Evolutionary conservation across 768 basidiomycete genomes (phyloP), one percentile per base, ranked within the genome.

Genomic region (Suillus weaverae): DNA sequence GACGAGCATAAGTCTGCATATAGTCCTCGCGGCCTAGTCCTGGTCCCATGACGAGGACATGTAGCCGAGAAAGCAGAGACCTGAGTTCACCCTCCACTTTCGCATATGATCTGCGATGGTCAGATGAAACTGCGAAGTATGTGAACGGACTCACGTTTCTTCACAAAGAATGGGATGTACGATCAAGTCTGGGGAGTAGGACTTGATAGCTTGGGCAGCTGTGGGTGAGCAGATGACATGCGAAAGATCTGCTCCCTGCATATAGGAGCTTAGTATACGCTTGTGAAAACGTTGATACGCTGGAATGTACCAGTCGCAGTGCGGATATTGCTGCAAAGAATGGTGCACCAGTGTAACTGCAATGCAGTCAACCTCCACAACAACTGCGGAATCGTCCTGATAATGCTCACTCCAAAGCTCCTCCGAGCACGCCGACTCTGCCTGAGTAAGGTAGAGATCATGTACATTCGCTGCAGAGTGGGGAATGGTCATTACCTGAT

Each of bases 161-260:
- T 90, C 84, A 35, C 83, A 79, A 6, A 99, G 83, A 62, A 99
- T 93, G 2, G 94, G 96, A 72, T 99, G 97, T 0, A 99, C 97
- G 72, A 99, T 99, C 51, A 99, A 79, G 77, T 99, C 96, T 2
- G 95, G 95, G 4, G 94, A 96, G 76, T 98, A 99, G 0, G 92
- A 90, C 79, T 99, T 99, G 82, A 99, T 99, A 53, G 95, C 91
- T 5, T 84, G 84, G 33, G 95, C 94, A 7, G 97, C 97, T 0
- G 86, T 88, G 0, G 97, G 97, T 7, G 96, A 90, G 78, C 97
- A 99, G 62, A 99, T 97, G 64, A 99, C 94, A 82, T 99, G 97
- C 30, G 96, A 95, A 26, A 98, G 83, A 76, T 99, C 97, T 57
- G 90, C 93, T 39, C 96, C 96, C 92, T 93, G 62, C 22, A 22